Percentiles rank a stretch among this genome's conserved stretches.
Conservation (phyloP, 768 basidiomycete genomes). For the Lactarius pseudohatsudake region DNA sequence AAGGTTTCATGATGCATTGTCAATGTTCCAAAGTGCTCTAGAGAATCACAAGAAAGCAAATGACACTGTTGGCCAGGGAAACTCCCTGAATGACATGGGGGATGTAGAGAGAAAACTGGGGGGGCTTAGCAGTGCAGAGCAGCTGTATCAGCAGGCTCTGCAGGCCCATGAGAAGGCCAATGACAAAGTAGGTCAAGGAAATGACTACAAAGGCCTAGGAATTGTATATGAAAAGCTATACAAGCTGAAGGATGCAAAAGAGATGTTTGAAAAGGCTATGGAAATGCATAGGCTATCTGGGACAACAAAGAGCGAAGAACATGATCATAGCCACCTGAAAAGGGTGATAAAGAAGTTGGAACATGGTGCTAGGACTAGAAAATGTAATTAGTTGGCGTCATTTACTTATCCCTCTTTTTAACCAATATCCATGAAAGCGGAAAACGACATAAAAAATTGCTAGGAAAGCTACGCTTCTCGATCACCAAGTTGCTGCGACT, state of each 20-base stretch:
- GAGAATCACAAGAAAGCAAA: conserved; percentile 13
- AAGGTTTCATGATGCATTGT: not conserved
- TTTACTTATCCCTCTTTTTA: not conserved
- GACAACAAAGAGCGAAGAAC: conserved; percentile 7
- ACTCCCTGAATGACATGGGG: conserved; percentile 14
- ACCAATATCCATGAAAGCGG: too few relatives aligned
- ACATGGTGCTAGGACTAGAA: not conserved
- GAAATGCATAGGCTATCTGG: conserved; percentile 20
- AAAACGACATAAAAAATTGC: too few relatives aligned
- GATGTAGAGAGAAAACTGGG: conserved; percentile 18
- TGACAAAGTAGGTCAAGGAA: conserved; percentile 24
- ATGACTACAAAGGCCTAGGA: conserved; percentile 20
- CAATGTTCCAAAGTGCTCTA: conserved; percentile 19
- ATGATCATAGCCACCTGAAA: conserved; percentile 12
- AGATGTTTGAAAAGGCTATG: conserved; percentile 22
- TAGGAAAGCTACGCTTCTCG: too few relatives aligned
- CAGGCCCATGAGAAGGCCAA: conserved; percentile 17
- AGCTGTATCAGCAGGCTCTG: conserved; percentile 11
- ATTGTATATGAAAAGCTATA: conserved; percentile 18
- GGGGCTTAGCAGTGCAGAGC: conserved; percentile 2
- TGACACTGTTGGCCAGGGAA: conserved; percentile 23
- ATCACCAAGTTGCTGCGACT: not conserved
- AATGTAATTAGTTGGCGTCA: not conserved
- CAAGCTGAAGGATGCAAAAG: conserved; percentile 13
- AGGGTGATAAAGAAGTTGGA: conserved; percentile 16